Conservation (phyloP, 768 basidiomycete species). For the Obba rivulosa region DNA sequence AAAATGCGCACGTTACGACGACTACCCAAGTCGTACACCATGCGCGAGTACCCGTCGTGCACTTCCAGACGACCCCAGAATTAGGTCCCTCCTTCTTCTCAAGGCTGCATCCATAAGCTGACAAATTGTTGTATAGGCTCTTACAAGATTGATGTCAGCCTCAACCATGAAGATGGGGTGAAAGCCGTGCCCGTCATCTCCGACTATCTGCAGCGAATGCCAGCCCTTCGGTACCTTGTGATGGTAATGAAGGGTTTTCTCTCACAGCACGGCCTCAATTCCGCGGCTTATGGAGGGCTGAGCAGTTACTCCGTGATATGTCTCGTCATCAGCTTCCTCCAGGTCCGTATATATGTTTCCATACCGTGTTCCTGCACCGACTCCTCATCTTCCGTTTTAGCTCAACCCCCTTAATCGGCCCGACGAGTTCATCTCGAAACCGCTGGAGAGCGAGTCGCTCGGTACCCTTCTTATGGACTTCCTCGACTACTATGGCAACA, state of each 20-base stretch:
- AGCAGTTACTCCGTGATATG: constrained; percentile 64
- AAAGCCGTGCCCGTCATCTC: constrained; percentile 48
- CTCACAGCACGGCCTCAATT: constrained; percentile 50
- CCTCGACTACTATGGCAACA: constrained; percentile 56
- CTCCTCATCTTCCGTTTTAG: constrained; percentile 25
- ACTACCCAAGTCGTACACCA: constrained; percentile 40
- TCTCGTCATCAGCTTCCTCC: constrained; percentile 63
- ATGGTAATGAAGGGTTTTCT: constrained; percentile 62
- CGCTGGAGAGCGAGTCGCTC: constrained; percentile 45
- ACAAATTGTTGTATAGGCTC: constrained; percentile 32
- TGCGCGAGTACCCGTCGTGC: constrained; percentile 61
- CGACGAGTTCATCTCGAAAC: constrained; percentile 36
- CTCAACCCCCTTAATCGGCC: constrained; percentile 56
- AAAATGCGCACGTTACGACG: constrained; percentile 36
- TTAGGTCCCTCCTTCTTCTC: constrained; percentile 26
- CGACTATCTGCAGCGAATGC: constrained; percentile 45
- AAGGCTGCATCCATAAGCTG: neutral
- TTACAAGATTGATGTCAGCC: constrained; percentile 58
- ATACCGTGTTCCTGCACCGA: neutral
- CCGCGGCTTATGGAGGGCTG: constrained; percentile 56
- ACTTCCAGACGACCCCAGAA: constrained; percentile 41
- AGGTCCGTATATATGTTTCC: constrained; percentile 36
- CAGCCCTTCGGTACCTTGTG: constrained; percentile 55
- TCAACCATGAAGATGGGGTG: constrained; percentile 58
- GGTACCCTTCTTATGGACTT: constrained; percentile 62